Evolutionary conservation across 208 protist genomes (phyloP).

Genomic region (Eutreptiella sp.): DNA sequence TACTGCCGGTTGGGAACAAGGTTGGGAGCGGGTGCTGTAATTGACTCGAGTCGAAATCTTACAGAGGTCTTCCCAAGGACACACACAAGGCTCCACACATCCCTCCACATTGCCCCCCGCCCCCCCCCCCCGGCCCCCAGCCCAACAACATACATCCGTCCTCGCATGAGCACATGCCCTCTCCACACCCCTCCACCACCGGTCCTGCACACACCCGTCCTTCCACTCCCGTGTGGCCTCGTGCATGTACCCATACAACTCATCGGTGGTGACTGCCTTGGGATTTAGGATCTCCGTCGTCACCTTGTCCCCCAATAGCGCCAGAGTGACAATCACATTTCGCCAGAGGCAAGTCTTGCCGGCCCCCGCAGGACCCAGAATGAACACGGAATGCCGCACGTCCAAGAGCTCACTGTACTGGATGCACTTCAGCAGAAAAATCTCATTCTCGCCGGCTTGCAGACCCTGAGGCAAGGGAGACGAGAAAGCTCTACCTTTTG

Average conservation of each 20-base stretch:
- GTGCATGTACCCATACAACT: constrained; percentile 70
- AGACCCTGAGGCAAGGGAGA: too few relatives aligned
- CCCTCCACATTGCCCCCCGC: too few relatives aligned
- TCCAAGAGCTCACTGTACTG: constrained; percentile 54
- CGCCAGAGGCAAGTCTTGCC: constrained; percentile 44
- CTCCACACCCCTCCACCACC: too few relatives aligned
- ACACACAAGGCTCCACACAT: neutral
- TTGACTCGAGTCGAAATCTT: too few relatives aligned
- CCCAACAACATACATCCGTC: too few relatives aligned
- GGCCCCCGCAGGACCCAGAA: constrained; percentile 45
- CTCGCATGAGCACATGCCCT: too few relatives aligned
- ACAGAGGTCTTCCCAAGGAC: constrained; percentile 50
- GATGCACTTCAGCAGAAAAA: constrained; percentile 64
- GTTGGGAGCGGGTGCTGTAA: too few relatives aligned
- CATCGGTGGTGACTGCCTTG: constrained; percentile 66
- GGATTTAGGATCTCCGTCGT: constrained; percentile 52
- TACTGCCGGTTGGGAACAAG: too few relatives aligned
- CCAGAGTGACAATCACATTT: constrained; percentile 32
- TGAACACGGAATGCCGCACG: constrained; percentile 57
- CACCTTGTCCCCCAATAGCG: constrained; percentile 31
- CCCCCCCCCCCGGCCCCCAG: too few relatives aligned
- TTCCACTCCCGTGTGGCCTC: constrained; percentile 60
- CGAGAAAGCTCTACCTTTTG: too few relatives aligned
- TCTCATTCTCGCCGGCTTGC: constrained; percentile 54
- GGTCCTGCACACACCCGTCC: constrained; percentile 55